Percentiles rank a stretch among this genome's conserved stretches.
Evolutionary conservation across 306 rosid species (phyloP).

Genomic region (Pueraria montana): DNA sequence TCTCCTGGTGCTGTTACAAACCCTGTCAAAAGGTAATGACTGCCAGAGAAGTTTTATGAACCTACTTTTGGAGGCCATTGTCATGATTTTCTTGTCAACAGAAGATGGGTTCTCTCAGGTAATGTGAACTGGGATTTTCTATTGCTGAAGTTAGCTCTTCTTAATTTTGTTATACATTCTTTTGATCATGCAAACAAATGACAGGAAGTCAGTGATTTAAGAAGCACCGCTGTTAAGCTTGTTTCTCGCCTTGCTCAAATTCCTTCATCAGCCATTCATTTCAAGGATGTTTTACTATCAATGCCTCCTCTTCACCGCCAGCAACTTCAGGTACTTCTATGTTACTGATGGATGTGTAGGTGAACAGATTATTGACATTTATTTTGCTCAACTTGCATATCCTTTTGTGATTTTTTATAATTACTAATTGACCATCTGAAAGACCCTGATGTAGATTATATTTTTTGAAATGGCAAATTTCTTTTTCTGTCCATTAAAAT

Average conservation of each 20-base stretch:
- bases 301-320: conserved; percentile 90
- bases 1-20: conserved; percentile 82
- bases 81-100: conserved; percentile 74
- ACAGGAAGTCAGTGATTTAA: conserved; percentile 82
- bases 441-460: conserved; percentile 27
- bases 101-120: conserved; percentile 74
- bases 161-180: conserved; percentile 15
- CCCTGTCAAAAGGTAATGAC: conserved; percentile 67
- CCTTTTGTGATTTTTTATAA: conserved; percentile 26
- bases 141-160: conserved; percentile 29
- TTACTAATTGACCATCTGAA: conserved; percentile 4
- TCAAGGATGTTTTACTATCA: conserved; percentile 87
- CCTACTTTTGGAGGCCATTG: conserved; percentile 82
- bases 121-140: conserved; percentile 45
- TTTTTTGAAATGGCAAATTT: conserved; percentile 21
- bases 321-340: conserved; percentile 80
- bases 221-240: conserved; percentile 74
- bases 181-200: conserved; percentile 49
- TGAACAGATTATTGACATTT: conserved; percentile 17
- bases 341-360: background rate
- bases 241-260: conserved; percentile 96
- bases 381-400: conserved; percentile 38
- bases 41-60: conserved; percentile 74
- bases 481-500: background rate
- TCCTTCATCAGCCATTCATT: conserved; percentile 85